Percentiles rank a stretch among this genome's conserved stretches.
phyloP scores from a whole-genome alignment of 768 basidiomycete species.

The Dentipellis fragilis region DNA sequence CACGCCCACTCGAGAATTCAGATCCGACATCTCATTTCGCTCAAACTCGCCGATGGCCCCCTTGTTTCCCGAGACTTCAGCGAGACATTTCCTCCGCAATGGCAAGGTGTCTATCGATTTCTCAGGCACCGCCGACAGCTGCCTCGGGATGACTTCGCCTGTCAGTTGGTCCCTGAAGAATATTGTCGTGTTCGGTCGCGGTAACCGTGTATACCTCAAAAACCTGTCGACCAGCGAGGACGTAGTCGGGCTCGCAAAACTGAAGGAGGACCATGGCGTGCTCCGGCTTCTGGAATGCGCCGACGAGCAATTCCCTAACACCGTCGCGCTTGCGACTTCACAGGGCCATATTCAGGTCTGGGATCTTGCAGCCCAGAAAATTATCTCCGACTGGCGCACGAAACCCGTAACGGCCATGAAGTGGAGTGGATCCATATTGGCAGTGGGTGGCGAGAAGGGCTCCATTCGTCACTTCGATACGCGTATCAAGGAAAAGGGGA shows the following conservation, averaged over 20 bases:
- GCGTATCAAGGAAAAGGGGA: conserved; percentile 33
- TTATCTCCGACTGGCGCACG: conserved; percentile 45
- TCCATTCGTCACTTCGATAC: conserved; percentile 69
- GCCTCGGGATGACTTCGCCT: conserved; percentile 14
- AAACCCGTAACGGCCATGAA: conserved; percentile 52
- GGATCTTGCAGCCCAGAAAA: conserved; percentile 52
- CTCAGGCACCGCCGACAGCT: neutral
- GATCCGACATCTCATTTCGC: conserved; percentile 1
- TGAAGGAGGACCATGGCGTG: conserved; percentile 35
- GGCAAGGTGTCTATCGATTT: conserved; percentile 12
- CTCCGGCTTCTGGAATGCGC: conserved; percentile 32
- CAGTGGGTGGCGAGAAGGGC: conserved; percentile 57
- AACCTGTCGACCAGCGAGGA: conserved; percentile 29
- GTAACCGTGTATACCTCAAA: conserved; percentile 46
- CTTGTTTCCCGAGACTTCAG: conserved; percentile 6
- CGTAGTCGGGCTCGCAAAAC: conserved; percentile 40
- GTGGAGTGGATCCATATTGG: conserved; percentile 60
- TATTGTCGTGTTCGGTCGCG: conserved; percentile 39
- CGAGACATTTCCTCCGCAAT: conserved; percentile 5
- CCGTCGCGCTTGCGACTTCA: conserved; percentile 53
- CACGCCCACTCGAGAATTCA: neutral
- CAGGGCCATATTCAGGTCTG: conserved; percentile 63
- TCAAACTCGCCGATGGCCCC: conserved; percentile 7
- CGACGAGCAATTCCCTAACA: conserved; percentile 22
- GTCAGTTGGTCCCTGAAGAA: conserved; percentile 33